These are phyloP conservation scores for Rosellinia necatrix DNA, from an alignment of 2,329 filamentous ascomycete genomes.

Conservation along the genomic window DNA sequence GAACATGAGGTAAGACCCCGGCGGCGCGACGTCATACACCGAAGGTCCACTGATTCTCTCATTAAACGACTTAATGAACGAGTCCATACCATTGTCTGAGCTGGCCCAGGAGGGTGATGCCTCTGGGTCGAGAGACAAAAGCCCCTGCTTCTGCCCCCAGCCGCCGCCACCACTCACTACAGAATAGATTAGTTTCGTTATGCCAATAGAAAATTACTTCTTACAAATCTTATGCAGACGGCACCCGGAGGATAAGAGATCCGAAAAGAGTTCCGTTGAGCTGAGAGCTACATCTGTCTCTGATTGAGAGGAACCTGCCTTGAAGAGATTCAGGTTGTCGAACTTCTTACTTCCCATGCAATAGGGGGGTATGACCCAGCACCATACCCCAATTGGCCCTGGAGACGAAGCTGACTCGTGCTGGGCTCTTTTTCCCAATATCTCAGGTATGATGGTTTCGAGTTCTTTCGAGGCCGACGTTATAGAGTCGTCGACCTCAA, in stretches of 20 bases:
- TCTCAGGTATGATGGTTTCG: slow-evolving; percentile 64
- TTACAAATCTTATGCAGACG: slow-evolving; percentile 53
- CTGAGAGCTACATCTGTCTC: slow-evolving; percentile 36
- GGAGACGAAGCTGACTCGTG: slow-evolving; percentile 32
- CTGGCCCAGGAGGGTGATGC: slow-evolving; percentile 54
- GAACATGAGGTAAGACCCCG: slow-evolving; percentile 71
- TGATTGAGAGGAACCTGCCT: slow-evolving; percentile 28
- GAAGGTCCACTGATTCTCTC: slow-evolving; percentile 41
- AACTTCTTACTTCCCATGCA: slow-evolving; percentile 32
- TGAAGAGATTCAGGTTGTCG: slow-evolving; percentile 31
- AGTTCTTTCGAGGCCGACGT: slow-evolving; percentile 73
- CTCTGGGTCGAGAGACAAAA: slow-evolving; percentile 78
- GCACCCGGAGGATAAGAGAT: slow-evolving; percentile 49
- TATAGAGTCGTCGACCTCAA: slow-evolving; percentile 54
- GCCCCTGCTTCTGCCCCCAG: slow-evolving; percentile 79
- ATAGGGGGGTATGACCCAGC: slow-evolving; percentile 62
- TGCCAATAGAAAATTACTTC: slow-evolving; percentile 32
- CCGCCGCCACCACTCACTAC: slow-evolving; percentile 80
- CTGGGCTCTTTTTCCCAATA: slow-evolving; percentile 52
- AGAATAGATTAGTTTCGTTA: slow-evolving; percentile 31
- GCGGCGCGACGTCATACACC: slow-evolving; percentile 61
- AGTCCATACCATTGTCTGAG: slow-evolving; percentile 57
- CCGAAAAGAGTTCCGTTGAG: slow-evolving; percentile 39
- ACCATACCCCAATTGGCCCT: slow-evolving; percentile 70
- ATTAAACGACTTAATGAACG: slow-evolving; percentile 56